These are phyloP conservation scores for Solanum appendiculatum DNA, from an alignment of 257 asterid species.

Conservation along the genomic window DNA sequence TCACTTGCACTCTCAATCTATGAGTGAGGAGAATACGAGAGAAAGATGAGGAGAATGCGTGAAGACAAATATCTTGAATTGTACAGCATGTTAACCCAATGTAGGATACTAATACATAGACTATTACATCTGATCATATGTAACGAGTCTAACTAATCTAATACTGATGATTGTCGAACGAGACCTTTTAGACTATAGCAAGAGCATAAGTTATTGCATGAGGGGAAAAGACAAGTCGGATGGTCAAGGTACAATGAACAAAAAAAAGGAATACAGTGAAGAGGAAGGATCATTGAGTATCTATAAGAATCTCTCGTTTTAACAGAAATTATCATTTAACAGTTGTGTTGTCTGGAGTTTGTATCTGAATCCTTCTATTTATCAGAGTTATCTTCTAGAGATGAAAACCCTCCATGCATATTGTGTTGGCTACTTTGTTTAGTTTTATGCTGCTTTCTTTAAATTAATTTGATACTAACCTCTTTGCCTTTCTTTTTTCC, in stretches of 20 bases:
- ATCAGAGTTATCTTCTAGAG: neutral
- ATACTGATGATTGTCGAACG: neutral
- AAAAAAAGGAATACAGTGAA: neutral
- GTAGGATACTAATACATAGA: neutral
- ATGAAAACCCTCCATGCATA: neutral
- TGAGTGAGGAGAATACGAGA: neutral
- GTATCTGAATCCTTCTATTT: neutral
- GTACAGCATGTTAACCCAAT: too few relatives aligned
- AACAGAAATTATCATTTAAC: neutral
- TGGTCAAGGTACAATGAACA: neutral
- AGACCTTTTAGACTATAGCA: neutral
- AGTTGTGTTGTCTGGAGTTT: neutral
- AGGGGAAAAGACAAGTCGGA: neutral
- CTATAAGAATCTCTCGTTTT: neutral
- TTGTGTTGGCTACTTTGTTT: neutral
- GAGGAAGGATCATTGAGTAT: neutral
- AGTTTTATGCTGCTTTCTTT: neutral
- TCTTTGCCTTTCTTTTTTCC: neutral
- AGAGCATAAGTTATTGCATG: neutral
- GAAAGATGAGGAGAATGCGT: neutral
- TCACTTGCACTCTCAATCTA: neutral
- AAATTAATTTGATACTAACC: neutral
- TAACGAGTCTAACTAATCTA: neutral
- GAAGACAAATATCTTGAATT: neutral
- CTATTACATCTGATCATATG: neutral